A percentile compares a stretch with the other conserved stretches of the same genome.
Evolutionary conservation across 257 asterid genomes (phyloP).

Genomic region (Forsythia viridissima): DNA sequence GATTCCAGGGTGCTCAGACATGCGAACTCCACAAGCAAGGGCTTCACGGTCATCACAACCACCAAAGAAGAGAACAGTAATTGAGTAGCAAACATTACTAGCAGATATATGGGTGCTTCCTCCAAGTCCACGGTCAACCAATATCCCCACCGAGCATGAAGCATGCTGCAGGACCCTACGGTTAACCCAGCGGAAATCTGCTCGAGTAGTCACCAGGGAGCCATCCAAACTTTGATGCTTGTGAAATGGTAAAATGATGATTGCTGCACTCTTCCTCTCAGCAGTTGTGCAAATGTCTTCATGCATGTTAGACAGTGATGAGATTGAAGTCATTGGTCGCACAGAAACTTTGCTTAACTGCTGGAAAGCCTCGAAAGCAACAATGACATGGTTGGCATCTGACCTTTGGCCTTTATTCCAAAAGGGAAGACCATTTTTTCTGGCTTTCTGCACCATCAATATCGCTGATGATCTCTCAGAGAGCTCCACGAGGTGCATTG

Average conservation of each 20-base stretch:
- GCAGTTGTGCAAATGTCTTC: slow-evolving; percentile 50
- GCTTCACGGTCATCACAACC: slow-evolving; percentile 64
- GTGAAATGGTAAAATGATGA: slow-evolving; percentile 52
- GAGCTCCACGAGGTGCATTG: slow-evolving; percentile 64
- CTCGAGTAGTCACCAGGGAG: slow-evolving; percentile 48
- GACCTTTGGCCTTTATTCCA: slow-evolving; percentile 38
- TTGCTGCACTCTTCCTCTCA: slow-evolving; percentile 42
- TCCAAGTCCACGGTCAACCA: slow-evolving; percentile 64
- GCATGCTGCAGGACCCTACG: slow-evolving; percentile 44
- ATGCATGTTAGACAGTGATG: slow-evolving; percentile 51
- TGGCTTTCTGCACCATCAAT: slow-evolving; percentile 57
- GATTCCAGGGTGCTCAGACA: slow-evolving; percentile 67
- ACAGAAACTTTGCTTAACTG: slow-evolving; percentile 48
- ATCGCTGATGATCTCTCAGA: slow-evolving; percentile 64
- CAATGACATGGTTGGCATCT: slow-evolving; percentile 44
- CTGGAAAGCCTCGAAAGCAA: slow-evolving; percentile 56
- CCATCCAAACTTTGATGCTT: slow-evolving; percentile 56
- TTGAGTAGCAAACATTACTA: slow-evolving; percentile 41
- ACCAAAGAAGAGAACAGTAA: slow-evolving; percentile 52
- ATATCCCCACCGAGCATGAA: slow-evolving; percentile 53
- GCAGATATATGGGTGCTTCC: slow-evolving; percentile 52
- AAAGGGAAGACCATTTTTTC: slow-evolving; percentile 45
- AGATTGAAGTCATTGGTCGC: slow-evolving; percentile 51
- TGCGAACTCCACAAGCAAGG: slow-evolving; percentile 48
- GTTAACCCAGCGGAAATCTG: slow-evolving; percentile 43